Percentiles rank a stretch among this genome's conserved stretches.
Evolutionary conservation across 2,329 filamentous ascomycete species (phyloP).

Genomic region (Cercospora berteroae): DNA sequence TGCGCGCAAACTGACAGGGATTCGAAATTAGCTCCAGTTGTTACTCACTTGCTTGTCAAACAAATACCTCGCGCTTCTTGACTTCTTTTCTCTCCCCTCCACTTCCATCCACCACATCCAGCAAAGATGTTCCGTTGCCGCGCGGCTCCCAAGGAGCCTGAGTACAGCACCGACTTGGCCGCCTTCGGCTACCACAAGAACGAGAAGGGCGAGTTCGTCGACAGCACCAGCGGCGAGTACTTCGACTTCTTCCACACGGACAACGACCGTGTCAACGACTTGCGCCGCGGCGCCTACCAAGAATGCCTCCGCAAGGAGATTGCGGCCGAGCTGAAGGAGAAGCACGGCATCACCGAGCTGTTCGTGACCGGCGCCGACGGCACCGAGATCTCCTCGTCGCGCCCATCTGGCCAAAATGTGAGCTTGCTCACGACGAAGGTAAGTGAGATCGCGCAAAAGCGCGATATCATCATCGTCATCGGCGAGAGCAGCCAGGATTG

Average conservation of each 20-base stretch:
- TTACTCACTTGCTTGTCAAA: background rate
- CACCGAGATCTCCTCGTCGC: background rate
- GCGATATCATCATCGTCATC: conserved; percentile 68
- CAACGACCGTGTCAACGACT: conserved; percentile 73
- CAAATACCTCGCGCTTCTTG: background rate
- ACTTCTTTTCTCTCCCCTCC: background rate
- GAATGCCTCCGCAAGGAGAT: conserved; percentile 29
- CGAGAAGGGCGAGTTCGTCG: conserved; percentile 25
- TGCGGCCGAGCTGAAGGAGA: conserved; percentile 19
- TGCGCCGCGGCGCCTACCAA: conserved; percentile 69
- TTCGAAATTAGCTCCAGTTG: background rate
- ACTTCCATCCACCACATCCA: background rate
- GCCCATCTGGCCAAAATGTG: conserved; percentile 56
- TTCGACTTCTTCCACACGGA: conserved; percentile 73
- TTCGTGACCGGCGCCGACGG: conserved; percentile 29
- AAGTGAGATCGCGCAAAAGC: conserved; percentile 53
- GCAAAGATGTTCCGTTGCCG: conserved; percentile 65
- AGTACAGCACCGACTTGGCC: conserved; percentile 64
- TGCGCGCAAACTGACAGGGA: background rate
- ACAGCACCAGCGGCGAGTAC: conserved; percentile 55
- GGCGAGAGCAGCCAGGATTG: conserved; percentile 71
- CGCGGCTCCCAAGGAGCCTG: conserved; percentile 69
- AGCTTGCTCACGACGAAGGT: conserved; percentile 63
- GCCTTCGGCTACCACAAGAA: conserved; percentile 62
- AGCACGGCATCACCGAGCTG: conserved; percentile 26